Evolutionary conservation across 352 stramenopile species (phyloP).

Genomic region (Globisporangium spiculum): DNA sequence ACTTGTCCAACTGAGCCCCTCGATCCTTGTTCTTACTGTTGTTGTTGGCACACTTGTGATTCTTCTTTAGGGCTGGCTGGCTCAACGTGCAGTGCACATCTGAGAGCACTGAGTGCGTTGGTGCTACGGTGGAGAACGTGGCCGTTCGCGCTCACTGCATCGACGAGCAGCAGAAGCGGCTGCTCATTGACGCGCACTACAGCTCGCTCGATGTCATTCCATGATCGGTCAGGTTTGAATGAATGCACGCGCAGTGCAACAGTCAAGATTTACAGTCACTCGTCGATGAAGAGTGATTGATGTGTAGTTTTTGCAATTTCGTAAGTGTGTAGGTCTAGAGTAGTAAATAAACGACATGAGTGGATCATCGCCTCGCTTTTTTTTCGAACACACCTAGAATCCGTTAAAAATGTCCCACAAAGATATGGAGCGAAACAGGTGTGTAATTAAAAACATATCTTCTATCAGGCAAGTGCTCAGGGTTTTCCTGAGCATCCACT

Average conservation of each 20-base stretch:
- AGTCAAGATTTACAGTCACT: not conserved
- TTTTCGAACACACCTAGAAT: not conserved
- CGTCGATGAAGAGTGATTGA: not conserved
- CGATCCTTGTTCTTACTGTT: not conserved
- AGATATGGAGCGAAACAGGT: not conserved
- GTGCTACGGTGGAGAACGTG: not conserved
- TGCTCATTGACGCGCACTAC: constrained; percentile 9
- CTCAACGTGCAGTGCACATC: constrained; percentile 6
- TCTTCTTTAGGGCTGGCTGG: constrained; percentile 10
- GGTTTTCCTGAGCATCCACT: not conserved
- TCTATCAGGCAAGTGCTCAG: not conserved
- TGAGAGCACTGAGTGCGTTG: not conserved
- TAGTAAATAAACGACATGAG: not conserved
- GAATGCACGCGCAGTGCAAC: not conserved
- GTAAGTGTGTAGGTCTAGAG: constrained; percentile 2
- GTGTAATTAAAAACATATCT: not conserved
- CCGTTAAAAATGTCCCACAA: not conserved
- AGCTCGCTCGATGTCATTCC: constrained; percentile 5
- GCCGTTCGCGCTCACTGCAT: constrained; percentile 7
- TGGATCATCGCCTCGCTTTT: no score
- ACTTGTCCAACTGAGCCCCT: not conserved
- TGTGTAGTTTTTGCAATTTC: constrained; percentile 7
- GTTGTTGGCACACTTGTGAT: not conserved
- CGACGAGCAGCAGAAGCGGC: constrained; percentile 11
- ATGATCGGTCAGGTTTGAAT: not conserved